These are phyloP conservation scores for Trametes cinnabarina DNA, from an alignment of 768 basidiomycete genomes.

Conservation along the genomic window DNA sequence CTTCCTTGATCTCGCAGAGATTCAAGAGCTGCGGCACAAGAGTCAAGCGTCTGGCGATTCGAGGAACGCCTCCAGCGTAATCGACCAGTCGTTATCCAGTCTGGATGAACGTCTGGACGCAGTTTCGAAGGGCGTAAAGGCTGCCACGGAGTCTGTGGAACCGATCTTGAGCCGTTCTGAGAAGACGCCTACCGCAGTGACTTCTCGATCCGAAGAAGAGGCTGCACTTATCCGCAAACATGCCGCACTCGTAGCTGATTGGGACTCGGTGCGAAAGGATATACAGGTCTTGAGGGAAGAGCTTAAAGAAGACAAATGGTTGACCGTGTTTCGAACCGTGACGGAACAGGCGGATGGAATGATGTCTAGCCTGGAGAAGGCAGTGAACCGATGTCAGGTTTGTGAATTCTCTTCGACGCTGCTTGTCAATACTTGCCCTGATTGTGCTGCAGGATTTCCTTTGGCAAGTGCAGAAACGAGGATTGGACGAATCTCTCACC, in stretches of 20 bases:
- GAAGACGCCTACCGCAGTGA: slow-evolving; percentile 23
- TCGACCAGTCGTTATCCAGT: slow-evolving; percentile 77
- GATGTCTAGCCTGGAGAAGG: slow-evolving; percentile 96
- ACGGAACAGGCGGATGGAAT: slow-evolving; percentile 95
- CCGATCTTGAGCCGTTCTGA: slow-evolving; percentile 49
- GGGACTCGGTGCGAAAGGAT: slow-evolving; percentile 78
- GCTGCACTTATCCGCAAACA: slow-evolving; percentile 69
- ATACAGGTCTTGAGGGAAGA: slow-evolving; percentile 84
- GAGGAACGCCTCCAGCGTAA: slow-evolving; percentile 60
- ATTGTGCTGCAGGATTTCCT: slow-evolving; percentile 61
- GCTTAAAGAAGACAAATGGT: slow-evolving; percentile 95
- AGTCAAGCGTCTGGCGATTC: slow-evolving; percentile 62
- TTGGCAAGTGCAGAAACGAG: slow-evolving; percentile 69
- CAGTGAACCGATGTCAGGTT: slow-evolving; percentile 86
- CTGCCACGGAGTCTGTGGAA: slow-evolving; percentile 61
- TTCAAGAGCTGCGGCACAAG: slow-evolving; percentile 90
- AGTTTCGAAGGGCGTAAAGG: slow-evolving; percentile 69
- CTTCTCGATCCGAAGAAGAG: slow-evolving; percentile 34
- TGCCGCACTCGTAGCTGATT: slow-evolving; percentile 67
- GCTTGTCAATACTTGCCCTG: neutral
- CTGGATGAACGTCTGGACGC: slow-evolving; percentile 78
- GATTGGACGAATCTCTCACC: slow-evolving; percentile 44
- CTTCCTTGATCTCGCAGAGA: slow-evolving; percentile 59
- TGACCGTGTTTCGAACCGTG: slow-evolving; percentile 91
- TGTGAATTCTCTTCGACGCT: slow-evolving; percentile 21